phyloP scores from a whole-genome alignment of 202 grass and related monocot species.

The Panicum hallii region DNA sequence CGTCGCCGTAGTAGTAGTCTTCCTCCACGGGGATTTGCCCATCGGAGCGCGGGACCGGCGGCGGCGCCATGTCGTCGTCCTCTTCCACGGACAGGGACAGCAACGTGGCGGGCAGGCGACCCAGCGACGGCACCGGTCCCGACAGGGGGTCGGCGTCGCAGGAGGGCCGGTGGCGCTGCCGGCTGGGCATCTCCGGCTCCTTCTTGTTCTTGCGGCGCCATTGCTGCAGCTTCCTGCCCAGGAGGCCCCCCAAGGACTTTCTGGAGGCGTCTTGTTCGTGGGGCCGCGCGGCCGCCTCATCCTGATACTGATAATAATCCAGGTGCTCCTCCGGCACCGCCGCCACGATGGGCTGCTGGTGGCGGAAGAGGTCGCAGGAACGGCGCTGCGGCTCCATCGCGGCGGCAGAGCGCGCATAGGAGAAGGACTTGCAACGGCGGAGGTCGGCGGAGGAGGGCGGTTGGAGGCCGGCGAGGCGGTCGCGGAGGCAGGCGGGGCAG shows the following conservation, averaged over 20 bases:
- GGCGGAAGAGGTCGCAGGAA: slow-evolving; percentile 72
- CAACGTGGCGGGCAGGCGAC: slow-evolving; percentile 48
- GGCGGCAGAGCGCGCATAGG: slow-evolving; percentile 47
- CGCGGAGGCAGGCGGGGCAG: slow-evolving; percentile 67
- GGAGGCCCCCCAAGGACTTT: slow-evolving; percentile 53
- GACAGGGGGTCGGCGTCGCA: slow-evolving; percentile 51
- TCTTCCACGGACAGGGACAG: slow-evolving; percentile 61
- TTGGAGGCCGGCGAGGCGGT: slow-evolving; percentile 76
- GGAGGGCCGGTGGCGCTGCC: slow-evolving; percentile 42
- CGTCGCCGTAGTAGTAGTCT: slow-evolving; percentile 18
- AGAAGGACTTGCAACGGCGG: slow-evolving; percentile 97
- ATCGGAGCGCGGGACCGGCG: slow-evolving; percentile 55
- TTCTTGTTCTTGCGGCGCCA: slow-evolving; percentile 82
- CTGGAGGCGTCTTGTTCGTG: slow-evolving; percentile 47
- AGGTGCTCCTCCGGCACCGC: slow-evolving; percentile 14
- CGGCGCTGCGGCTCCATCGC: slow-evolving; percentile 62
- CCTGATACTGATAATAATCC: background rate
- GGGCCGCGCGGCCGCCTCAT: slow-evolving; percentile 15
- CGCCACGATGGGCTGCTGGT: background rate
- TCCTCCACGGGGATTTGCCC: slow-evolving; percentile 82
- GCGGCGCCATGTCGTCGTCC: slow-evolving; percentile 35
- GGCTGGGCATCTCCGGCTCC: slow-evolving; percentile 6
- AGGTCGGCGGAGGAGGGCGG: slow-evolving; percentile 58
- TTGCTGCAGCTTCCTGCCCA: slow-evolving; percentile 76
- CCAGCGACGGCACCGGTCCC: slow-evolving; percentile 1